Evolutionary conservation across 2,329 filamentous ascomycete genomes (phyloP).

Genomic region (Hypoxylon sp.): DNA sequence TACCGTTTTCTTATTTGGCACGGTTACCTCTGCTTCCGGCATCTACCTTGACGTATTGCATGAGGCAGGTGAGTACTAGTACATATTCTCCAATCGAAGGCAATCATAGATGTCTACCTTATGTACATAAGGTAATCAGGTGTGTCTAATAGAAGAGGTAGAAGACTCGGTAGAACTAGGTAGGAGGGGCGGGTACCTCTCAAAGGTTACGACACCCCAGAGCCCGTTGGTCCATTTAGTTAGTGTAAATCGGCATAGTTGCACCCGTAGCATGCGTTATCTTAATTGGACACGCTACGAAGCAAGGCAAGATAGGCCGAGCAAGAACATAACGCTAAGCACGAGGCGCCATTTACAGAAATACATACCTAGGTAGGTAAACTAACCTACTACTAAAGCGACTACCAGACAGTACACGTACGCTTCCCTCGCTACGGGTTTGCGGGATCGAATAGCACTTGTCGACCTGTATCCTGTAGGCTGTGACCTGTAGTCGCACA

Average conservation of each 20-base stretch:
- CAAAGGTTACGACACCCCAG: conserved; percentile 3
- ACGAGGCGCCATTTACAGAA: conserved; percentile 15
- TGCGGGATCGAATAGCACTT: too few species aligned
- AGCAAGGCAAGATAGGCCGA: conserved; percentile 40
- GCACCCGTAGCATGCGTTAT: conserved; percentile 23
- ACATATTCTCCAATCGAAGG: too few species aligned
- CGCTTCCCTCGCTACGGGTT: background rate
- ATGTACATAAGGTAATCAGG: too few species aligned
- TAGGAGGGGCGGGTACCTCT: conserved; percentile 38
- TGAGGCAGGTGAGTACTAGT: background rate
- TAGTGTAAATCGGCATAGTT: conserved; percentile 1
- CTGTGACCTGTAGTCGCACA: conserved; percentile 23
- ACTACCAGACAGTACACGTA: background rate
- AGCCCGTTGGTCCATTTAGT: conserved; percentile 17
- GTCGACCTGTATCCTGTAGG: too few species aligned
- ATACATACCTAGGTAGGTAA: conserved; percentile 9
- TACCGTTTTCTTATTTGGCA: background rate
- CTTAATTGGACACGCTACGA: conserved; percentile 38
- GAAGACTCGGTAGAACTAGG: background rate
- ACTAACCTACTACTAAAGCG: background rate
- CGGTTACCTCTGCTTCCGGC: too few species aligned
- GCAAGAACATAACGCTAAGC: conserved; percentile 27
- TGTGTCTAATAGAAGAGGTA: too few species aligned
- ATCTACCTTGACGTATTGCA: too few species aligned
- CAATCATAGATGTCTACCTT: too few species aligned